These are phyloP conservation scores for Colletotrichum nymphaeae DNA, from an alignment of 2,329 filamentous ascomycete genomes.

Conservation along the genomic window DNA sequence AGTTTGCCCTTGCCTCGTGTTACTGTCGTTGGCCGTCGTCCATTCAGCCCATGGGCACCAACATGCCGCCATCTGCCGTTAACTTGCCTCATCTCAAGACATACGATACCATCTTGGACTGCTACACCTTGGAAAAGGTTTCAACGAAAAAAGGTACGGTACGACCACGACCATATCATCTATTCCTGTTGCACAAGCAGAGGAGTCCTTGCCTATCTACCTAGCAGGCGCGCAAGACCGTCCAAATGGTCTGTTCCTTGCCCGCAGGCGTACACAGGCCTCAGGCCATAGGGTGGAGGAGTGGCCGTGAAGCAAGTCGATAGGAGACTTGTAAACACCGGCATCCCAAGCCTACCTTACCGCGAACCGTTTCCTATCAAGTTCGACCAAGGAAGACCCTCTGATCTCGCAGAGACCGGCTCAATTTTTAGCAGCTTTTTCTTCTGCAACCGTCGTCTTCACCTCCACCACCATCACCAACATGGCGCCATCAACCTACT, in stretches of 20 bases:
- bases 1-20: constrained; percentile 20
- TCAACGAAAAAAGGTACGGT: background rate
- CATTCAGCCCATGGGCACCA: constrained; percentile 23
- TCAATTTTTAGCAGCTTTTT: background rate
- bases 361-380: background rate
- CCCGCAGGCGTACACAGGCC: background rate
- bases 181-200: background rate
- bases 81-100: constrained; percentile 19
- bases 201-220: background rate
- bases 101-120: background rate
- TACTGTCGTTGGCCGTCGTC: constrained; percentile 3
- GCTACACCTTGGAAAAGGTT: background rate
- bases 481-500: background rate
- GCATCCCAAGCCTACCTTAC: background rate
- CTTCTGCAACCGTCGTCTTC: background rate
- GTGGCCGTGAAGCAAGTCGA: background rate
- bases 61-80: background rate
- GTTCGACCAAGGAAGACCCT: background rate
- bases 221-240: background rate
- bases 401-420: background rate
- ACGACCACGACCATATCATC: background rate
- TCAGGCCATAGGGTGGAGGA: background rate
- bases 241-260: constrained; percentile 1
- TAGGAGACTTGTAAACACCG: background rate
- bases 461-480: background rate